A percentile compares a stretch with the other conserved stretches of the same genome.
These are phyloP conservation scores for Quercus berberidifolia DNA, from an alignment of 306 rosid species.

Conservation along the genomic window DNA sequence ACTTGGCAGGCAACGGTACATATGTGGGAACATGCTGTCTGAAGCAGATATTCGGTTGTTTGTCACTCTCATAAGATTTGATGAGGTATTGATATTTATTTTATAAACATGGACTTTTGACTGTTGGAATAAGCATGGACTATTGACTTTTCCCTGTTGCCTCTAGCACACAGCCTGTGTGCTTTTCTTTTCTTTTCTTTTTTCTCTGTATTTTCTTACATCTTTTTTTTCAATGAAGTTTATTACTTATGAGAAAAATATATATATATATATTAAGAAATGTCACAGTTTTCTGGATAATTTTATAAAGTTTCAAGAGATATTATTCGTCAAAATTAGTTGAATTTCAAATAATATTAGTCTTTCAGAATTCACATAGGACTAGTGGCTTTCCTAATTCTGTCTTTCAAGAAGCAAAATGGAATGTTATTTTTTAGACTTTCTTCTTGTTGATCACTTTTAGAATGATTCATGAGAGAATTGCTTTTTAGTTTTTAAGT, in stretches of 20 bases:
- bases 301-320: neutral
- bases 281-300: neutral
- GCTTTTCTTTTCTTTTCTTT: too few relatives aligned
- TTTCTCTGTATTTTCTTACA: too few relatives aligned
- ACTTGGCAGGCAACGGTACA: conserved; percentile 73
- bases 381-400: neutral
- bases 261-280: neutral
- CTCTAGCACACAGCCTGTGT: neutral
- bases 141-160: neutral
- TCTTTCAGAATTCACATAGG: neutral
- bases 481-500: neutral
- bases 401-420: neutral
- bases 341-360: neutral
- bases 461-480: neutral
- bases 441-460: neutral
- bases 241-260: too few relatives aligned
- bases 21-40: conserved; percentile 69
- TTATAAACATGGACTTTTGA: neutral
- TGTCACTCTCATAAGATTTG: conserved; percentile 93
- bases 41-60: conserved; percentile 94
- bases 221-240: too few relatives aligned
- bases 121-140: conserved; percentile 1
- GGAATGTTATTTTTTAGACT: neutral
- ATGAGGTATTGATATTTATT: conserved; percentile 58
- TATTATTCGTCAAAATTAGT: too few relatives aligned